These are phyloP conservation scores for Venturia aucupariae DNA, from an alignment of 2,329 filamentous ascomycete species.

Conservation along the genomic window DNA sequence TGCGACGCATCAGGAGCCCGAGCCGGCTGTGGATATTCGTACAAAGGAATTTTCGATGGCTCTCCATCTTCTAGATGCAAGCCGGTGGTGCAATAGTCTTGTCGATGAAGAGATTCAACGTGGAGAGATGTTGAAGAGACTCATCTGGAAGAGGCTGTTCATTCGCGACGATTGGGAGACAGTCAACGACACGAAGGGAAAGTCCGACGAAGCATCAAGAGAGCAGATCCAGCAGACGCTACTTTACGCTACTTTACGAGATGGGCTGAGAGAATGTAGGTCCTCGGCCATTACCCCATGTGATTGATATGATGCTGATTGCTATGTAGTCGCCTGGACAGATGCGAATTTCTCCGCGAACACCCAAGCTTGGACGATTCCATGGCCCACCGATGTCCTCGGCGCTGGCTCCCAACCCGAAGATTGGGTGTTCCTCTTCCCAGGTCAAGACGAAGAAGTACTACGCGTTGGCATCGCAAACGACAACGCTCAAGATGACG, in stretches of 20 bases:
- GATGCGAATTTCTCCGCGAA: neutral
- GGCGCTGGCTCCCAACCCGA: slow-evolving; percentile 49
- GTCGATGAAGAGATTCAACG: slow-evolving; percentile 25
- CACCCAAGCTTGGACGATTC: slow-evolving; percentile 10
- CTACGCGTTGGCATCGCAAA: slow-evolving; percentile 42
- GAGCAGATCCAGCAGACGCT: slow-evolving; percentile 48
- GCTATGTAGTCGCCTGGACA: slow-evolving; percentile 9
- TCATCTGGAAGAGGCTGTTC: slow-evolving; percentile 85
- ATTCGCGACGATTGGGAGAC: slow-evolving; percentile 75
- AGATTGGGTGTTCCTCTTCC: slow-evolving; percentile 45
- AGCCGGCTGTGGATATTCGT: slow-evolving; percentile 28
- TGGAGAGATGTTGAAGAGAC: slow-evolving; percentile 41
- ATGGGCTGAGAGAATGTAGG: slow-evolving; percentile 33
- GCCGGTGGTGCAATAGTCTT: slow-evolving; percentile 43
- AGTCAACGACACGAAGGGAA: slow-evolving; percentile 68
- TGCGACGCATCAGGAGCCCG: slow-evolving; percentile 28
- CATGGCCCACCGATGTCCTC: slow-evolving; percentile 34
- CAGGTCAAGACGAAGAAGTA: slow-evolving; percentile 53
- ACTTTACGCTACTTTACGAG: slow-evolving; percentile 57
- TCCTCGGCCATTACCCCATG: neutral
- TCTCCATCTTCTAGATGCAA: slow-evolving; percentile 46
- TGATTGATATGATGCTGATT: neutral
- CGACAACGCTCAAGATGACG: slow-evolving; percentile 66
- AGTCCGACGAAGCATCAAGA: slow-evolving; percentile 52
- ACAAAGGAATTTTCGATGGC: slow-evolving; percentile 65